A percentile compares a stretch with the other conserved stretches of the same genome.
phyloP scores from a whole-genome alignment of 176 grass and related monocot genomes.

The Avena atlantica region DNA sequence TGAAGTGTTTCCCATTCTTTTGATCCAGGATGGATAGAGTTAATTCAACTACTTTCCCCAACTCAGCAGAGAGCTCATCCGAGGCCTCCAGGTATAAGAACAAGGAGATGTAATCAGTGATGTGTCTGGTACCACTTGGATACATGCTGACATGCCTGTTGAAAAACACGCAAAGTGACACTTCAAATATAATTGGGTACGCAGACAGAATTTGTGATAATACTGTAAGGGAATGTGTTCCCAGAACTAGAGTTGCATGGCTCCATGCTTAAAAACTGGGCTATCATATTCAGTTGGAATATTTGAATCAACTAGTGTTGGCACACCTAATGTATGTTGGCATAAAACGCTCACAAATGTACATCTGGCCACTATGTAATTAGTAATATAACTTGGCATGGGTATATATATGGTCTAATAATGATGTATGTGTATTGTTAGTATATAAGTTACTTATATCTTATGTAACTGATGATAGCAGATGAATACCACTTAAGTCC shows the following conservation, averaged over 20 bases:
- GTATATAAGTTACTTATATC: neutral
- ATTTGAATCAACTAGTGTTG: no score
- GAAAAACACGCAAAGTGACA: conserved; percentile 4
- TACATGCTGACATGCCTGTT: conserved; percentile 34
- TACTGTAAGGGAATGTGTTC: neutral
- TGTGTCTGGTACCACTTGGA: conserved; percentile 12
- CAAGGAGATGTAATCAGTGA: conserved; percentile 28
- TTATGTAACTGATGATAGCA: neutral
- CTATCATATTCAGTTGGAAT: neutral
- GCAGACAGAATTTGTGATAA: neutral
- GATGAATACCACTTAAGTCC: conserved; percentile 35
- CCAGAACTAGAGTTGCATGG: neutral
- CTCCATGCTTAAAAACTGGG: neutral
- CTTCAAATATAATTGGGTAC: neutral
- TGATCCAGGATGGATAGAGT: conserved; percentile 26
- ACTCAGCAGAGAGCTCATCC: neutral
- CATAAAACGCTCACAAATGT: neutral
- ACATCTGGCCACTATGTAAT: neutral
- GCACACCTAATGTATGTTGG: neutral
- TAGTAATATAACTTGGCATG: conserved; percentile 19
- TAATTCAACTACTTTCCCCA: neutral
- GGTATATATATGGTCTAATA: neutral
- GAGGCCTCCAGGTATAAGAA: neutral
- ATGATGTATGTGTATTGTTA: neutral
- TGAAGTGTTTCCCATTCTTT: neutral